Evolutionary conservation across 495 filamentous ascomycete species (phyloP).

Genomic region (Aspergillus bridgeri): DNA sequence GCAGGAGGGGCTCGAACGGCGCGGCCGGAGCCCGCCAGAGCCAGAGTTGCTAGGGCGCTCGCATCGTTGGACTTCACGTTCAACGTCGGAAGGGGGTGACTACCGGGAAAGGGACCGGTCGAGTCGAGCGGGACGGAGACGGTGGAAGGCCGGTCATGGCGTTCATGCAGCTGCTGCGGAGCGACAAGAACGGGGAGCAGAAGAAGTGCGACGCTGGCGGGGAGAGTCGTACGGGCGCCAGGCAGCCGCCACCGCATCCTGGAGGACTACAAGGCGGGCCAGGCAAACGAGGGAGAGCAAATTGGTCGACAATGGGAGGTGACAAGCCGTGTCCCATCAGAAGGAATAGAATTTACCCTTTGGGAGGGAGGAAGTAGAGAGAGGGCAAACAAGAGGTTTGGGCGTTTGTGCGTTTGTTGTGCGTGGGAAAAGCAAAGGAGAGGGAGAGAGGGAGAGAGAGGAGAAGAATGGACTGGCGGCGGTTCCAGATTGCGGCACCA

Average conservation of each 20-base stretch:
- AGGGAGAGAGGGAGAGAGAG: not conserved
- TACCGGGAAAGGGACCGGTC: slow-evolving; percentile 16
- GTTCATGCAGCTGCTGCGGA: slow-evolving; percentile 49
- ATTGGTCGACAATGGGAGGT: not conserved
- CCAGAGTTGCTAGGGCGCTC: slow-evolving; percentile 91
- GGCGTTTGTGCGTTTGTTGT: not conserved
- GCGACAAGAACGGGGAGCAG: slow-evolving; percentile 42
- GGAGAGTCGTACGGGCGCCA: slow-evolving; percentile 45
- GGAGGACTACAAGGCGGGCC: slow-evolving; percentile 30
- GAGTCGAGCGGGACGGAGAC: slow-evolving; percentile 32
- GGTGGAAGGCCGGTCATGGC: slow-evolving; percentile 29
- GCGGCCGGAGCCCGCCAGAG: slow-evolving; percentile 72
- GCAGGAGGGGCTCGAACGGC: slow-evolving; percentile 83
- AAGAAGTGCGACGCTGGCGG: slow-evolving; percentile 48
- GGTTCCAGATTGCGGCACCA: not conserved
- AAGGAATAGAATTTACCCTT: not conserved
- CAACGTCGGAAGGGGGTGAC: slow-evolving; percentile 17
- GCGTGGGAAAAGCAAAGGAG: not conserved
- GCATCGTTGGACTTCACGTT: slow-evolving; percentile 64
- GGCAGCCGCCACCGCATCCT: slow-evolving; percentile 51
- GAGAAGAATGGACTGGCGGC: not conserved
- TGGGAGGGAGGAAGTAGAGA: not conserved
- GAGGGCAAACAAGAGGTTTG: not conserved
- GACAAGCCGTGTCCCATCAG: not conserved
- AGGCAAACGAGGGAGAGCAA: not conserved